Conservation (phyloP, 2,329 filamentous ascomycete genomes). For the Alternaria sp. region DNA sequence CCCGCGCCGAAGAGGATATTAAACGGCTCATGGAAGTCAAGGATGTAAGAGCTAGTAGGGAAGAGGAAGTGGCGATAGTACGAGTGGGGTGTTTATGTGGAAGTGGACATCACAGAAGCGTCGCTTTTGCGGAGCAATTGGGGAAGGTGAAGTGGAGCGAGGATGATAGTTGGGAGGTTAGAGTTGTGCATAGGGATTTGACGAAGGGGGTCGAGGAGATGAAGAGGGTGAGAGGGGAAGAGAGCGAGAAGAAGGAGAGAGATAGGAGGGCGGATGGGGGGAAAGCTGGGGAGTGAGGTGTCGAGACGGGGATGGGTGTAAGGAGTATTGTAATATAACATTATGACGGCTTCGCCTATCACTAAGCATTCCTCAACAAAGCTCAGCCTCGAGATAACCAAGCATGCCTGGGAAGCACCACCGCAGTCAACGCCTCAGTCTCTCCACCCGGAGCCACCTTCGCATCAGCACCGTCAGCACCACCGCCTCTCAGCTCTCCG, state of each 20-base stretch:
- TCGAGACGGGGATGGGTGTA: neutral
- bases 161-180: slow-evolving; percentile 7
- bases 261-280: neutral
- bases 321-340: neutral
- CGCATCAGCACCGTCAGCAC: neutral
- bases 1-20: slow-evolving; percentile 2
- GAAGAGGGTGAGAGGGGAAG: neutral
- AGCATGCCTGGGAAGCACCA: neutral
- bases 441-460: neutral
- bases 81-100: slow-evolving; percentile 11
- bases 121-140: slow-evolving; percentile 15
- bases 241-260: neutral
- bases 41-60: slow-evolving; percentile 2
- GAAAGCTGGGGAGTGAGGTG: neutral
- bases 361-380: rapidly evolving
- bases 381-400: neutral
- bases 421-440: neutral
- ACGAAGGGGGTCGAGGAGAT: neutral
- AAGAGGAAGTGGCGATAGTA: neutral
- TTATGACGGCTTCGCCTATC: neutral
- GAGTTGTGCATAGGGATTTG: slow-evolving; percentile 8
- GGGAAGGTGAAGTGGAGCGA: slow-evolving; percentile 8
- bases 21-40: slow-evolving; percentile 8
- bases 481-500: neutral
- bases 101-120: slow-evolving; percentile 13